Percentiles rank a stretch among this genome's conserved stretches.
phyloP scores from a whole-genome alignment of 805 yeast species.

The Maudiozyma bulderi region DNA sequence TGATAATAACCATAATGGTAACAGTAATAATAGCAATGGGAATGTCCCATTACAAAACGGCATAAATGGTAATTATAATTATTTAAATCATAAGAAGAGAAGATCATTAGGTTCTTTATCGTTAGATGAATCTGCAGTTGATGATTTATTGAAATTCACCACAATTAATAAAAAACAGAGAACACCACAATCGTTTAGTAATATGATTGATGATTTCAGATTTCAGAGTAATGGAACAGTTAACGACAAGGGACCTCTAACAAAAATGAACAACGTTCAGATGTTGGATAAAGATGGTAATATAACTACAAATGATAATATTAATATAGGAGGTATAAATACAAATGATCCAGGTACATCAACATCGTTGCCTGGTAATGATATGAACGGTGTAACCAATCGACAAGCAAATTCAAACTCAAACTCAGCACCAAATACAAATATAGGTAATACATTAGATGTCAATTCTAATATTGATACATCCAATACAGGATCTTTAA shows the following conservation, averaged over 20 bases:
- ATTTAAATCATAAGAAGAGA: conserved; percentile 12
- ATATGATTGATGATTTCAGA: conserved; percentile 2
- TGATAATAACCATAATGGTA: neutral
- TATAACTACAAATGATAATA: neutral
- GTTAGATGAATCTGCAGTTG: conserved; percentile 23
- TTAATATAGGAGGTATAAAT: neutral
- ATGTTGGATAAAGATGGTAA: neutral
- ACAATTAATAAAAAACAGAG: conserved; percentile 15
- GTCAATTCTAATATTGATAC: neutral
- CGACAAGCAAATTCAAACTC: neutral
- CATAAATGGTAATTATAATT: conserved; percentile 1
- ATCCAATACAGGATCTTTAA: neutral
- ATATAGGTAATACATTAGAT: neutral
- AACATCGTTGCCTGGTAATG: neutral
- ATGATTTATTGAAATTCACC: conserved; percentile 24
- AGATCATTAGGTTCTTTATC: conserved; percentile 22
- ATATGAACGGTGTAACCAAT: neutral
- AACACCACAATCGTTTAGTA: conserved; percentile 1
- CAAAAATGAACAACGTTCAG: neutral
- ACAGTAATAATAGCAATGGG: neutral
- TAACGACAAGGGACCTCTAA: neutral
- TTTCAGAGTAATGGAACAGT: neutral
- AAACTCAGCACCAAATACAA: neutral
- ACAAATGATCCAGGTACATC: neutral
- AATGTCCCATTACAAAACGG: neutral